Evolutionary conservation across 306 rosid species (phyloP), one percentile per base, ranked within the genome.

Genomic region (Vicia villosa): DNA sequence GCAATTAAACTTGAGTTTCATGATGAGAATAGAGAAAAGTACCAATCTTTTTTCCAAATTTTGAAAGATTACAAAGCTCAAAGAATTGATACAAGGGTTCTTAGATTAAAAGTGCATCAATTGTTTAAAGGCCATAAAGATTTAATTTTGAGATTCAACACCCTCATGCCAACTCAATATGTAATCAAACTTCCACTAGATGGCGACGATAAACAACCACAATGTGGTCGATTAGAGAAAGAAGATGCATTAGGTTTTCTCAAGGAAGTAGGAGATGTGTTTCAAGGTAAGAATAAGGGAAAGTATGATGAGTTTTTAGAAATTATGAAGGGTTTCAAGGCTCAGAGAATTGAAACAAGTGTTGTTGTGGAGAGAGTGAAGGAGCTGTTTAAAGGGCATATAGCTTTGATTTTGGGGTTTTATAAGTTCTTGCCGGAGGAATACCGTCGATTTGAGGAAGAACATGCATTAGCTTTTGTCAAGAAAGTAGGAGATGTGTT

Each of bases 161-260:
- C 1, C 11, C 17, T 49, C 21, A 2, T 17, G 32, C 15, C 58
- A 52, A 21, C 30, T 1, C n/a, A 52, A 10, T 20, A 52, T 52
- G 58, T 20, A 52, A 21, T 52, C 34, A 54, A 54, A 54, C 60
- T 54, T 54, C 60, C 60, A 2, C 5, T 54, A 15, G 34, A 54
- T 12, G 0, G 5, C 12, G 34, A 54, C 5, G 8, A 20, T 51
- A 13, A 20, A 1, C 28, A 19, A 19, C 58, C 9, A 50, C 7
- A 50, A 19, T 12, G 14, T 9, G 7, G 8, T 17, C 10, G 13
- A 20, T 8, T 50, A 50, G 56, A 6, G 14, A 1, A 5, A 17
- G 2, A 19, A 9, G 57, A 50, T 50, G 57, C 15, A 52, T 1
- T 5, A 22, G 34, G 9, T 14, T 52, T 21, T 52, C 1, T 21